Conservation (phyloP, 495 filamentous ascomycete genomes). For the Amorphotheca resinae region DNA sequence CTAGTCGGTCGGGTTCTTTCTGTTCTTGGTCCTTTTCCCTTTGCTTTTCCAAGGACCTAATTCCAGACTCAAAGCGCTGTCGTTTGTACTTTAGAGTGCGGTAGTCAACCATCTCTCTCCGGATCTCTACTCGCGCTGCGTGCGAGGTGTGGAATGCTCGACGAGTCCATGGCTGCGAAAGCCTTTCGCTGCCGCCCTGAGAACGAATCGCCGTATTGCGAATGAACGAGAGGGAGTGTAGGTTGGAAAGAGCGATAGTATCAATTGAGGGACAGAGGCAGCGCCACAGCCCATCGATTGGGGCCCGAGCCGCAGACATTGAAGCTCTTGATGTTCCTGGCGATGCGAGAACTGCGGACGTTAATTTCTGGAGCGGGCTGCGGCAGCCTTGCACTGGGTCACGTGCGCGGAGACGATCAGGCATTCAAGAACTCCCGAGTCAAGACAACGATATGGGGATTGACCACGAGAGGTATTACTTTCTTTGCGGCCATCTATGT, state of each 20-base stretch:
- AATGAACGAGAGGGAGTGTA: conserved; percentile 6
- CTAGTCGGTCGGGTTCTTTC: too few relatives aligned
- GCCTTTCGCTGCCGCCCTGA: background rate
- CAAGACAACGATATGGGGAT: too few relatives aligned
- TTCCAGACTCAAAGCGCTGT: too few relatives aligned
- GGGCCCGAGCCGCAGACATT: conserved; percentile 24
- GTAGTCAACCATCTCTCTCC: too few relatives aligned
- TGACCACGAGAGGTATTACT: too few relatives aligned
- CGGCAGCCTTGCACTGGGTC: conserved; percentile 5
- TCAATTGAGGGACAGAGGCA: conserved; percentile 52
- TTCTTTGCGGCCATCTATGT: too few relatives aligned
- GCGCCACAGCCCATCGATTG: conserved; percentile 53
- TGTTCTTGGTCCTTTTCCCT: too few relatives aligned
- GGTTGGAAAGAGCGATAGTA: conserved; percentile 16
- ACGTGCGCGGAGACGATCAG: background rate
- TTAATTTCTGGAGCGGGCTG: background rate
- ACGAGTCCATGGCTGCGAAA: background rate
- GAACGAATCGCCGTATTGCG: too few relatives aligned
- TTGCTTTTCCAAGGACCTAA: too few relatives aligned
- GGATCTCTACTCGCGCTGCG: background rate
- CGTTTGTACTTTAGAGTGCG: too few relatives aligned
- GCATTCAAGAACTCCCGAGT: background rate
- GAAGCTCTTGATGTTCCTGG: conserved; percentile 5
- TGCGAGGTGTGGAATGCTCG: conserved; percentile 6
- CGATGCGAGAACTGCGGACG: conserved; percentile 5